Evolutionary conservation across 495 filamentous ascomycete genomes (phyloP).

Genomic region (Neurospora sp.): DNA sequence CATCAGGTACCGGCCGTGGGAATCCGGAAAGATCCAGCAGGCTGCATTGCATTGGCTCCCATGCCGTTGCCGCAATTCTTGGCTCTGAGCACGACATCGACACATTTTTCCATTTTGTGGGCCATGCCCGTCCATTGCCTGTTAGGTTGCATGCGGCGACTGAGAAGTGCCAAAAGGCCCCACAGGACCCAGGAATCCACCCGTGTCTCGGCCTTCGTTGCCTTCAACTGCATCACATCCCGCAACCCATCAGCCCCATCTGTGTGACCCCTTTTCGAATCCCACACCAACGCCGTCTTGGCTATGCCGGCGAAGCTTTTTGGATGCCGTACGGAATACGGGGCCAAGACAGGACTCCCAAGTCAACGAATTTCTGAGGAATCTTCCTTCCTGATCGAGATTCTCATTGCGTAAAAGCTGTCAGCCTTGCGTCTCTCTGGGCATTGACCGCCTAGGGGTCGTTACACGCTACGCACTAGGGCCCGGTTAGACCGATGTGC

Average conservation of each 20-base stretch:
- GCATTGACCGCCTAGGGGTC: neutral
- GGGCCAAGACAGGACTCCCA: neutral
- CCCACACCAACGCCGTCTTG: neutral
- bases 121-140: neutral
- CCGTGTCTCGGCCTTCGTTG: neutral
- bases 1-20: neutral
- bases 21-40: neutral
- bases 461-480: neutral
- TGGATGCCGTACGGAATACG: neutral
- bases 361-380: neutral
- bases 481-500: neutral
- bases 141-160: constrained; percentile 2
- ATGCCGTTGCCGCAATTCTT: constrained; percentile 18
- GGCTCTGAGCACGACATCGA: constrained; percentile 26
- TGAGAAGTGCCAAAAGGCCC: constrained; percentile 2
- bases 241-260: constrained; percentile 3
- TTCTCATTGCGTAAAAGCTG: neutral
- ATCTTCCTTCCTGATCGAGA: neutral
- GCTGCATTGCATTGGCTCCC: neutral
- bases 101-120: constrained; percentile 7
- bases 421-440: neutral
- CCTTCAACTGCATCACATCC: neutral
- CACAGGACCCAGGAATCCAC: neutral
- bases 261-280: neutral
- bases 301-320: neutral